phyloP scores from a whole-genome alignment of 306 rosid genomes.

The Rosa lucieae region DNA sequence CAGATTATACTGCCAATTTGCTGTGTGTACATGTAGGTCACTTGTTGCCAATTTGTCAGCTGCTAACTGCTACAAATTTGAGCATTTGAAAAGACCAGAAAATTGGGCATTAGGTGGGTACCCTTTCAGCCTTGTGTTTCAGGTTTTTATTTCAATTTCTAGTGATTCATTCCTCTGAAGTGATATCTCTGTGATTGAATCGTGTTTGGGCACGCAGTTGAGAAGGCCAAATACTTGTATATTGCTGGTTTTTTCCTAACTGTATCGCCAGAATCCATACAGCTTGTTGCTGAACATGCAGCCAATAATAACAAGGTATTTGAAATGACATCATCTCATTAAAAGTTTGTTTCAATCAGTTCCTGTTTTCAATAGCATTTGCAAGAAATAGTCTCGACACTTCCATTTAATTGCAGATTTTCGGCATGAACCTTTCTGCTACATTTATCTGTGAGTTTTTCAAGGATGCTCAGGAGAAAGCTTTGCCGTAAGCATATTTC shows the following conservation, averaged over 20 bases:
- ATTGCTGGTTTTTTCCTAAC: slow-evolving; percentile 96
- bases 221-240: slow-evolving; percentile 81
- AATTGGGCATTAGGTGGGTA: slow-evolving; percentile 97
- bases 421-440: slow-evolving; percentile 91
- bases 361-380: background rate
- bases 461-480: slow-evolving; percentile 75
- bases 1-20: background rate
- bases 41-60: slow-evolving; percentile 94
- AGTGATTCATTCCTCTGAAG: background rate
- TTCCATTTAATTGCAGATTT: slow-evolving; percentile 46
- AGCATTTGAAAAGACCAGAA: slow-evolving; percentile 78
- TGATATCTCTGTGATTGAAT: background rate
- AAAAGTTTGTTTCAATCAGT: background rate
- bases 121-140: background rate
- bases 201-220: slow-evolving; percentile 50
- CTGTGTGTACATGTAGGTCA: slow-evolving; percentile 44
- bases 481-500: slow-evolving; percentile 51
- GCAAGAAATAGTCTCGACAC: slow-evolving; percentile 1
- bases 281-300: slow-evolving; percentile 84
- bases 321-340: background rate
- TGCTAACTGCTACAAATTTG: slow-evolving; percentile 87
- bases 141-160: slow-evolving; percentile 8
- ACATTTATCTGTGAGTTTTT: slow-evolving; percentile 94
- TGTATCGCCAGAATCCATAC: slow-evolving; percentile 93
- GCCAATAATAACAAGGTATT: slow-evolving; percentile 76